Base-by-base conservation (phyloP, 202 grass and related monocot genomes). In the Setaria italica region DNA sequence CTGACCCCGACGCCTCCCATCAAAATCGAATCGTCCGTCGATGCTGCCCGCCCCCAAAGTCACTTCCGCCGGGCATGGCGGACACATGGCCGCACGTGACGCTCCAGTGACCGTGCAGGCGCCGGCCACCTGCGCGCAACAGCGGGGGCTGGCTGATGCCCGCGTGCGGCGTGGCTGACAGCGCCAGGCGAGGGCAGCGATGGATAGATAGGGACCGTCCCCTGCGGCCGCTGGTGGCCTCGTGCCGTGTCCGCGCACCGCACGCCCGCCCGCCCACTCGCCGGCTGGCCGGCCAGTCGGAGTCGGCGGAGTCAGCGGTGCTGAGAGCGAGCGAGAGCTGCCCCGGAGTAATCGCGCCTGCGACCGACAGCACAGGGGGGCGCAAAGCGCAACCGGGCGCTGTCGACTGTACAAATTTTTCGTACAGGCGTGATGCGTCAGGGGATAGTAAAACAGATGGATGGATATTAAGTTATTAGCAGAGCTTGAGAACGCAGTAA, bases 81-180 rank as follows among this genome's bases (percentile, higher is more conserved):
- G 11, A 43, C 74, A 79, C 86, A 66, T 73, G 74, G 3, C 25
- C n/a, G n/a, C 82, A 76, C 72, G 82, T 85, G 82, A 4, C 35
- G 21, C 71, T 47, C n/a, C 43, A 15, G 32, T 4, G n/a, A 1
- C 13, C 43, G 7, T 0, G 50, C 80, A 34, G 5, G 59, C 76
- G 39, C 13, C 62, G 9, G 49, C 45, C 68, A 66, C n/a, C 81
- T 66, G 81, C 45, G 39, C 68, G 80, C 80, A 59, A 39, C 80
- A 32, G 53, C 67, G 30, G 32, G 43, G 17, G 29, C 2, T 4
- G 16, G 16, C 8, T 2, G 14, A 1, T 34, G 47, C 21, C 60
- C 60, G 60, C 29, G 25, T 3, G 12, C 46, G 70, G 70, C 46
- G 29, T 51, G 70, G 15, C 70, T 19, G 70, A 17, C 47, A 72